Percentiles rank a stretch among this genome's conserved stretches.
These are phyloP conservation scores for Solanum medicagineum DNA, from an alignment of 257 asterid species.

Conservation along the genomic window DNA sequence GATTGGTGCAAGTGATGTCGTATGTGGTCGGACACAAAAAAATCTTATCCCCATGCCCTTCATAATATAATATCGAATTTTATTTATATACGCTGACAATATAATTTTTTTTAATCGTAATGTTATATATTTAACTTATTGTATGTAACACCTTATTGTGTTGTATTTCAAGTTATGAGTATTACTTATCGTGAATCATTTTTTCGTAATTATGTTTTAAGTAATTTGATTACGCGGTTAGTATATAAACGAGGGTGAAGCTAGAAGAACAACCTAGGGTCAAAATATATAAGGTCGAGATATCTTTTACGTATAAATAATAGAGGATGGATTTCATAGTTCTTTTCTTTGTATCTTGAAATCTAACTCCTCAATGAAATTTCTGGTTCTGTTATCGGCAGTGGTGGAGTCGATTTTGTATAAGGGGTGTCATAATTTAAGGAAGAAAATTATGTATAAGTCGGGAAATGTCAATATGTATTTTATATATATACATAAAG, in stretches of 20 bases:
- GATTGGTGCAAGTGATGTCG: conserved; percentile 41
- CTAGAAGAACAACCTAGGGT: too few species aligned
- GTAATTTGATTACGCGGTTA: background rate
- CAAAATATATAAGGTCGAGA: too few species aligned
- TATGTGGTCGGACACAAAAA: conserved; percentile 46
- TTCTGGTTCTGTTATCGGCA: too few species aligned
- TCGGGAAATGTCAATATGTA: too few species aligned
- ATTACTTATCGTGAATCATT: background rate
- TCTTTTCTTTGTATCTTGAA: background rate
- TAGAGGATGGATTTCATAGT: background rate
- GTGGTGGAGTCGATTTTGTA: too few species aligned
- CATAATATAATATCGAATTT: background rate
- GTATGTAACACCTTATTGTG: background rate
- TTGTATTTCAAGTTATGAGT: background rate
- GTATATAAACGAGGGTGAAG: background rate
- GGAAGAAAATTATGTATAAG: too few species aligned
- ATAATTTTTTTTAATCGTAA: background rate
- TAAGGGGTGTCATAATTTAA: too few species aligned
- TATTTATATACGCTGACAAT: background rate
- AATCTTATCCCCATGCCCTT: background rate
- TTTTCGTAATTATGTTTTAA: background rate
- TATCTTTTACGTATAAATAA: too few species aligned
- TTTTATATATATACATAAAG: too few species aligned
- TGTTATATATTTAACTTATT: background rate
- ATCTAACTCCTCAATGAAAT: too few species aligned